These are phyloP conservation scores for Pholiota molesta DNA, from an alignment of 768 basidiomycete genomes.

Conservation along the genomic window DNA sequence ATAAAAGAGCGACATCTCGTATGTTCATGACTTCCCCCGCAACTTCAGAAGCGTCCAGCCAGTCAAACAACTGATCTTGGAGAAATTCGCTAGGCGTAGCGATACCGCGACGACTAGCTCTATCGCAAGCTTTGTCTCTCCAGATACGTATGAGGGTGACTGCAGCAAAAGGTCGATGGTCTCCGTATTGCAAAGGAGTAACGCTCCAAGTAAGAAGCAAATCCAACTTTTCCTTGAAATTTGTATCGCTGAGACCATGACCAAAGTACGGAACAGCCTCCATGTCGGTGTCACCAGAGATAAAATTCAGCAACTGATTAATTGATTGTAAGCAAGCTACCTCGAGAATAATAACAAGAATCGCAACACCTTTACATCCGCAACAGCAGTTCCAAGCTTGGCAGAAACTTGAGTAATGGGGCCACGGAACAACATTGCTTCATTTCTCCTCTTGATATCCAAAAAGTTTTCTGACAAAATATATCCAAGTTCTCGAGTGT, in stretches of 20 bases:
- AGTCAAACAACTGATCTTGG: slow-evolving; percentile 80
- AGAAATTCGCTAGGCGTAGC: slow-evolving; percentile 62
- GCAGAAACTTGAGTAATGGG: slow-evolving; percentile 64
- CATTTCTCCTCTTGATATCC: slow-evolving; percentile 79
- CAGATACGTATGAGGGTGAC: slow-evolving; percentile 68
- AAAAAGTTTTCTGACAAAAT: slow-evolving; percentile 59
- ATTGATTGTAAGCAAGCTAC: background rate
- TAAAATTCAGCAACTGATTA: slow-evolving; percentile 72
- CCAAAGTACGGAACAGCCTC: slow-evolving; percentile 60
- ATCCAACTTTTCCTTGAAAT: slow-evolving; percentile 71
- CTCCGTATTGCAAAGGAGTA: slow-evolving; percentile 79
- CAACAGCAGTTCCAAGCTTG: slow-evolving; percentile 62
- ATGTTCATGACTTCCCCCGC: slow-evolving; percentile 61
- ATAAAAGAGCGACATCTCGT: slow-evolving; percentile 64
- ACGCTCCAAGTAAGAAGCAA: slow-evolving; percentile 81
- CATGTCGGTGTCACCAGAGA: slow-evolving; percentile 67
- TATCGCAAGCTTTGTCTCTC: slow-evolving; percentile 61
- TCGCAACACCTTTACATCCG: slow-evolving; percentile 46
- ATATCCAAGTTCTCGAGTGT: slow-evolving; percentile 45
- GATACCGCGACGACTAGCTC: slow-evolving; percentile 64
- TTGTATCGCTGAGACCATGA: slow-evolving; percentile 39
- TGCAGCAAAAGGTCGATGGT: slow-evolving; percentile 78
- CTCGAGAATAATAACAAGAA: background rate
- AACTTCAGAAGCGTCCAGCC: slow-evolving; percentile 71
- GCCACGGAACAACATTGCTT: slow-evolving; percentile 75